Evolutionary conservation across 306 rosid species (phyloP), one percentile per base, ranked within the genome.

Genomic region (Glycine soja): DNA sequence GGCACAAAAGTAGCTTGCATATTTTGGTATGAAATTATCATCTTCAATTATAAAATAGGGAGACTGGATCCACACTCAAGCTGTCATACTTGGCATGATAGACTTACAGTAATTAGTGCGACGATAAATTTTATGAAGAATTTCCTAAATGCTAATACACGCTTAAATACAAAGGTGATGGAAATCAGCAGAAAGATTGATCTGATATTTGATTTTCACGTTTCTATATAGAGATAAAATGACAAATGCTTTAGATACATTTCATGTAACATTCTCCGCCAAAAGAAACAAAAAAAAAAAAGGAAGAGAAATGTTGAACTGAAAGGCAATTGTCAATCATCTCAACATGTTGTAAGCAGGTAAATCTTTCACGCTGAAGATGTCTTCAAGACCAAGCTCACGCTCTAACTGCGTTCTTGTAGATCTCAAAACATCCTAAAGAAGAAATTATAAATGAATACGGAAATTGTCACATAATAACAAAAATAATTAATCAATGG

Each of bases 331-430:
- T 36, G 15, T 59, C 74, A 80, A 85, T 90, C 89, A 78, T 89
- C 86, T 87, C 87, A 95, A 89, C 73, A 91, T 14, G 87, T 89
- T 95, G 88, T 86, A 90, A 59, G 99, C 93, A 5, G 99, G 99
- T 72, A 95, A 79, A 85, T 95, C 98, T 80, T 82, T 86, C 64
- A 95, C 91, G 43, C 87, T 79, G 70, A 86, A 80, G 34, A 90
- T 83, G 83, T 93, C 99, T 52, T 95, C 99, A 12, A 93, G 94
- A 14, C 92, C 92, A 77, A 95, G 98, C 93, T 95, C 98, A 3
- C 98, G 96, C 90, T 91, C 98, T 81, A 95, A 82, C 87, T 95
- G 97, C 16, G 72, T 72, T 88, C 84, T 95, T 7, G 99, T 95
- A 46, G 94, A 89, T 89, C 90, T 93, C 85, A 93, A 80, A 72